Conservation (phyloP, 495 filamentous ascomycete genomes). For the Penicillium malachiteum region DNA sequence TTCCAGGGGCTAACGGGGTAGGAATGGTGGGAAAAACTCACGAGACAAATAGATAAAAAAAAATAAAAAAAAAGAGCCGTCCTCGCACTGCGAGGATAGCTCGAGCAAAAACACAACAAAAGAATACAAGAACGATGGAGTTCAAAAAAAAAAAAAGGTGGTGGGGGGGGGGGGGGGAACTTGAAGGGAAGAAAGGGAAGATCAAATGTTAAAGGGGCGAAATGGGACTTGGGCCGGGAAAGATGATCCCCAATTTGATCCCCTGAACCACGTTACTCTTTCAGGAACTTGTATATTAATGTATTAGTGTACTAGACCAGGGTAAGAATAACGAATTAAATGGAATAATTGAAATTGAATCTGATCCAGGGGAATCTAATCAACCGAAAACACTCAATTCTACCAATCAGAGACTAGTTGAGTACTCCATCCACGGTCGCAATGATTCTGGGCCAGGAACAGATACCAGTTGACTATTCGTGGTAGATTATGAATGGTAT, state of each 20-base stretch:
- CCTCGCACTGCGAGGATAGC: conserved; percentile 33
- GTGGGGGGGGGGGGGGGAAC: conserved; percentile 4
- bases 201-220: conserved; percentile 7
- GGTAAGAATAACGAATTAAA: too few species aligned
- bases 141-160: background rate
- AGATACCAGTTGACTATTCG: too few species aligned
- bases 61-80: background rate
- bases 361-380: too few species aligned
- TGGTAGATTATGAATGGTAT: too few species aligned
- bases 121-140: background rate
- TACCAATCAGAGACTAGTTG: background rate
- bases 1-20: too few species aligned
- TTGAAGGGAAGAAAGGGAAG: conserved; percentile 9
- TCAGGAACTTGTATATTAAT: background rate
- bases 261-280: background rate
- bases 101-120: conserved; percentile 1
- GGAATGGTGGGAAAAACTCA: too few species aligned
- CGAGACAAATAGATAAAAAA: too few species aligned
- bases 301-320: background rate
- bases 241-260: conserved; percentile 1
- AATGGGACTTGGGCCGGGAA: conserved; percentile 10
- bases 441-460: too few species aligned
- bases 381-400: background rate
- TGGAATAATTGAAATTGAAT: too few species aligned
- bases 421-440: too few species aligned